Evolutionary conservation across 2,329 filamentous ascomycete species (phyloP), one percentile per base, ranked within the genome.

Genomic region (Cercospora brassicicola): DNA sequence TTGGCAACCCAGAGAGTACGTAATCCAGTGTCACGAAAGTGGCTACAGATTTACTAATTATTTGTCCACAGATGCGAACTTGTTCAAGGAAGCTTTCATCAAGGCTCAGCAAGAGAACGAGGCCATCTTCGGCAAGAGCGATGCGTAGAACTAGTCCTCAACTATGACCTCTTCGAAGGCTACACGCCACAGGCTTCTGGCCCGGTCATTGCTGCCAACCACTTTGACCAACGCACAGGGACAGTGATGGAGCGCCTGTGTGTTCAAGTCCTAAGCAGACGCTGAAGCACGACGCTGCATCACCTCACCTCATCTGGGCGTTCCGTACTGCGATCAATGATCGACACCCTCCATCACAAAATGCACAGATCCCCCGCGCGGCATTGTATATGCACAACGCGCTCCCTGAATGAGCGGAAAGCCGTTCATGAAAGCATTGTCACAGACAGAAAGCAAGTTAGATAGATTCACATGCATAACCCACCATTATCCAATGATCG

Each of bases 31-130:
- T 30, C 39, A 42, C 31, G 3, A 13, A 30, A 10, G 26, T 39
- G 55, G 20, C 2, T 36, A 2, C 26, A 39, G 63, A 8, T 33
- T 45, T 53, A 59, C 71, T 74, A 59, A 74, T 68, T 26, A 2
- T 2, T 18, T 1, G 69, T 31, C 26, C 61, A 18, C 72, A 97
- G 93, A 98, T 79, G 95, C 95, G 85, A 96, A 97, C 82, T 85
- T 89, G 69, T 98, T 99, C 89, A 98, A 97, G 87, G 94, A 98
- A 73, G 90, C 93, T 66, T 98, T 98, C 85, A 89, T 96, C 84
- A 93, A 96, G 86, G 94, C 95, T 64, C 94, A 97, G 85, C 89
- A 94, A 84, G 93, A 97, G 80, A 99, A 98, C 83, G 93, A 95
- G 86, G 88, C 87, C 73, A 85, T 97, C 67, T 96, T 97, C 84